Evolutionary conservation across 306 rosid genomes (phyloP), one percentile per base, ranked within the genome.

Genomic region (Cucurbita pepo): DNA sequence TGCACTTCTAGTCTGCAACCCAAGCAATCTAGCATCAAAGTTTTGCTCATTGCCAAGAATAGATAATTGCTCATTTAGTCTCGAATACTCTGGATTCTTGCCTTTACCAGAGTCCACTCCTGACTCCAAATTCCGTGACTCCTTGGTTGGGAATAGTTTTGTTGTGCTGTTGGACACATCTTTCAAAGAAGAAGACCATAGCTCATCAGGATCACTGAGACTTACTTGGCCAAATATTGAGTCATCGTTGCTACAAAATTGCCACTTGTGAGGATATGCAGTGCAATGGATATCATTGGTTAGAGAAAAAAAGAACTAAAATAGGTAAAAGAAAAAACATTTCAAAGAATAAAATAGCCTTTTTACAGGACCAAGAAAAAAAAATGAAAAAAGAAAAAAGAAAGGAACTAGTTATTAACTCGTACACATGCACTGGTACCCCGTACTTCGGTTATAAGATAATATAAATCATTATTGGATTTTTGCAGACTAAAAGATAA

Each of bases 161-260:
- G 55, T 80, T 15, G 74, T 81, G 79, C 79, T 76, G 52, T 81
- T 80, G 56, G 78, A 78, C 57, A 62, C 83, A 78, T 86, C 89
- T 82, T 83, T 85, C 50, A 85, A 78, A 44, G 96, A 85, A 69
- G 92, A 79, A 64, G 93, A 80, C 97, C 97, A 91, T 22, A 83
- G 85, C 84, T 82, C 91, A 45, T 84, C 85, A 82, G 82, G 71
- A 76, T 84, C 85, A 78, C 83, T 89, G 74, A 89, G 83, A 82
- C 75, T 86, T 80, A 21, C 83, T 52, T 81, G 76, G 74, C 92
- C 87, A 86, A 86, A 95, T 54, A 91, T 62, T 67, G 88, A 79
- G 82, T 88, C 99, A 77, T 88, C 87, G 69, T 88, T 84, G 87
- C 97, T 95, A 92, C 85, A 91, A 85, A 86, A 88, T 79, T 84